Evolutionary conservation across 257 asterid genomes (phyloP), one percentile per base, ranked within the genome.

Genomic region (Lycium ferocissimum): DNA sequence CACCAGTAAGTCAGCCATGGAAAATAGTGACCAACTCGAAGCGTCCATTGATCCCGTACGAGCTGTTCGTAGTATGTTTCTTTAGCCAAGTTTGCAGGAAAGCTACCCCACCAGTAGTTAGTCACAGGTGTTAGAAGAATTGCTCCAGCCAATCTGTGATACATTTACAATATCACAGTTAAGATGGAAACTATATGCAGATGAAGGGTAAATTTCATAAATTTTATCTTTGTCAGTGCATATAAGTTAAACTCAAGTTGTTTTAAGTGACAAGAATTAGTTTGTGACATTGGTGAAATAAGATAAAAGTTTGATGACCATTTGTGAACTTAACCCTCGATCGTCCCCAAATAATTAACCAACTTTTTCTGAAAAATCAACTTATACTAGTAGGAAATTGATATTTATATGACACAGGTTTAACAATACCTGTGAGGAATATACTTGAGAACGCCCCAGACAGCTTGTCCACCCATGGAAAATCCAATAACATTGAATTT

Each of bases 1-100:
- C 99, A 96, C 99, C 96, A 95, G 86, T 93, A 90, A 76, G 92
- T 91, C 81, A 96, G 94, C 99, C 98, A 95, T 12, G 99, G 98
- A 61, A 87, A 8, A 85, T 94, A 83, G 81, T 94, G 97, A 84
- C 92, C 88, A 76, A 96, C 92, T 40, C 98, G 94, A 49, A 93
- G 56, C 47, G 96, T 91, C 99, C 98, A 95, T 53, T 92, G 99
- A 84, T 96, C 98, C 85, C 80, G 95, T 47, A 84, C 33, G 47
- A 88, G 88, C 85, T 89, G 95, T 72, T 53, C 81, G n/a, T 79
- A 40, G 83, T 85, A 95, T 4, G 90, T 94, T 83, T 91, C 90
- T 12, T 59, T 66, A 2, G 98, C 91, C 88, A 95, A 61, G 91
- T 95, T 91, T 79, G 96, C 86, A 57, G 98, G 97, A 81, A 96